Base-by-base conservation (phyloP, 1,284 basidiomycete genomes). In the Dichomitus squalens region DNA sequence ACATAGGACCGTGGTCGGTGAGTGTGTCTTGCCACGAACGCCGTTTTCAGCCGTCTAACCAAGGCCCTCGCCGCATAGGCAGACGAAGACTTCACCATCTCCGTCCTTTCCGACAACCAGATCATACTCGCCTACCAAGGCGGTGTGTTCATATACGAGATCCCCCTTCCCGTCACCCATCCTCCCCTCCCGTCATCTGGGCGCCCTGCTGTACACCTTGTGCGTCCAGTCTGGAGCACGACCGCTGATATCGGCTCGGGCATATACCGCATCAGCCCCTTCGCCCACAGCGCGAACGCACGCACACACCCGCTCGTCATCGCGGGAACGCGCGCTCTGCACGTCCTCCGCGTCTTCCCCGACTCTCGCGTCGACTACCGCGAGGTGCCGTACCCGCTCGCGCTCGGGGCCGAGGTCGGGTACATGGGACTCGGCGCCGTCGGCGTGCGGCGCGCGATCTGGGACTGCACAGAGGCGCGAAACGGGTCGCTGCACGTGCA, bases 1-100 rank as follows among this genome's bases (percentile, higher is more conserved):
- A 63, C 52, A 63, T 63, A 47, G 61, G 61, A 11, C 56, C 61
- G 29, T 63, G 58, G 61, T 63, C 61, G 61, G 61, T 63, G 36
- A 47, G 61, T 58, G n/a, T 36, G 29, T 40, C 18, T 7, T 31
- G 11, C 21, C 6, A 9, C 41, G 14, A 16, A 7, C 41, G 29
- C 41, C 40, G 14, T 6, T 33, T 33, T 14, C 25, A 4, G 16
- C 41, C 16, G 6, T 44, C 41, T 29, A 4, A 44, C 29, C 40
- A 7, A 27, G 7, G 23, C 35, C 36, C 27, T 47, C 34, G 44
- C 27, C 7, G 3, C 33, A 9, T 40, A 63, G 61, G 61, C 61
- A 9, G 61, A 63, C 53, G 61, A 63, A 34, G 58, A 63, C 49
- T 60, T 63, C 46, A 60, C 61, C 48, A 60, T 63, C 40, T 63